Conservation (phyloP, 768 basidiomycete genomes). For the Lactarius deliciosus region DNA sequence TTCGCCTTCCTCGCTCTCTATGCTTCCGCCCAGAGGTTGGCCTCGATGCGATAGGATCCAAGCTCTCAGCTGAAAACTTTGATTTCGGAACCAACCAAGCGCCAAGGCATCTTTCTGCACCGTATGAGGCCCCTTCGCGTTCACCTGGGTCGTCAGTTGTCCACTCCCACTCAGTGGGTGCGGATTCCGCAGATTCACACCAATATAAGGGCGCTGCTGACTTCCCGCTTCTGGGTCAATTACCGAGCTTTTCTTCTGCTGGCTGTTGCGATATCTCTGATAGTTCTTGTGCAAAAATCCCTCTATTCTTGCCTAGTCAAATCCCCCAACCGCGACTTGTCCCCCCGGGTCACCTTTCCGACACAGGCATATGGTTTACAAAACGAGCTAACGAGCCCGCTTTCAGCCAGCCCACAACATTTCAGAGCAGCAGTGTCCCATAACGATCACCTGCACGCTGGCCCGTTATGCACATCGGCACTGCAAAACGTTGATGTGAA, state of each 20-base stretch:
- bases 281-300: conserved; percentile 3
- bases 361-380: not conserved
- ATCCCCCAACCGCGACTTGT: conserved; percentile 15
- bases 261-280: not conserved
- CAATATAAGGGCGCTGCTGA: not conserved
- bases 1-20: conserved; percentile 1
- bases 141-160: not conserved
- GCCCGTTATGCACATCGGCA: not conserved
- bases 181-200: not conserved
- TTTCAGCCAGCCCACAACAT: not conserved
- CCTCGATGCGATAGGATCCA: not conserved
- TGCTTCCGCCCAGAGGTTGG: not conserved
- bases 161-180: not conserved
- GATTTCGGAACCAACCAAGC: not conserved
- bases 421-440: not conserved
- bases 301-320: conserved; percentile 22
- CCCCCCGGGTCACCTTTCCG: not conserved
- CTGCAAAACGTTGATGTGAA: conserved; percentile 3
- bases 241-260: not conserved
- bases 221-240: not conserved
- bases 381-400: not conserved
- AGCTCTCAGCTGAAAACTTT: not conserved
- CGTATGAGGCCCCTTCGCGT: not conserved
- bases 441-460: not conserved
- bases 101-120: not conserved